Evolutionary conservation across 106 monocot species (phyloP), one percentile per base, ranked within the genome.

Genomic region (Dendrobium officinale): DNA sequence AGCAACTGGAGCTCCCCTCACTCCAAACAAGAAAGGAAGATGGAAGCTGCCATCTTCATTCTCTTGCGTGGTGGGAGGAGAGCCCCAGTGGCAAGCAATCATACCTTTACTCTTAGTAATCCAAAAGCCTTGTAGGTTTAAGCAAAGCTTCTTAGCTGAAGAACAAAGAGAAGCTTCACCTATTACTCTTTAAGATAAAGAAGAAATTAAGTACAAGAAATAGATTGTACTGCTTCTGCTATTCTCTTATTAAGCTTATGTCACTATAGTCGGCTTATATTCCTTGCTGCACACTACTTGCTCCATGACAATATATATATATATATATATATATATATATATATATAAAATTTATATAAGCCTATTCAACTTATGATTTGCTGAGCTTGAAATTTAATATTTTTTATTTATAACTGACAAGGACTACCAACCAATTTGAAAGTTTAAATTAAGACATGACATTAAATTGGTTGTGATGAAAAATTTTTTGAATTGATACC

Each of bases 1-100:
- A 61, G 22, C 59, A 61, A 61, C 59, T 61, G 59, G 59, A 61
- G 59, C 59, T 61, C 59, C 59, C 59, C 59, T 61, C 59, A 61
- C 59, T 61, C 59, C 59, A 61, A n/a, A 61, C 9, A 61, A 61
- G 59, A 61, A 61, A 61, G 59, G 22, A 61, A 61, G 59, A 61
- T 61, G 18, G 22, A 61, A 61, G 59, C 4, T n/a, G 59, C 59
- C 59, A 61, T 61, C 59, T 61, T 61, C 6, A 61, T 61, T 7
- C 59, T 61, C 59, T 61, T 22, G 22, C n/a, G 59, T 61, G 59
- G 59, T 19, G 59, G n/a, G n/a, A 61, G 59, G 22, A 61, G 59
- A 61, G 59, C 59, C n/a, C 59, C 59, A 20, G 59, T 61, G 5
- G 22, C 59, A 8, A n/a, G 13, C 9, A 11, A 51, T 51, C 51